A percentile compares a stretch with the other conserved stretches of the same genome.
phyloP scores from a whole-genome alignment of 352 stramenopile genomes.

The Globisporangium camurandrum region DNA sequence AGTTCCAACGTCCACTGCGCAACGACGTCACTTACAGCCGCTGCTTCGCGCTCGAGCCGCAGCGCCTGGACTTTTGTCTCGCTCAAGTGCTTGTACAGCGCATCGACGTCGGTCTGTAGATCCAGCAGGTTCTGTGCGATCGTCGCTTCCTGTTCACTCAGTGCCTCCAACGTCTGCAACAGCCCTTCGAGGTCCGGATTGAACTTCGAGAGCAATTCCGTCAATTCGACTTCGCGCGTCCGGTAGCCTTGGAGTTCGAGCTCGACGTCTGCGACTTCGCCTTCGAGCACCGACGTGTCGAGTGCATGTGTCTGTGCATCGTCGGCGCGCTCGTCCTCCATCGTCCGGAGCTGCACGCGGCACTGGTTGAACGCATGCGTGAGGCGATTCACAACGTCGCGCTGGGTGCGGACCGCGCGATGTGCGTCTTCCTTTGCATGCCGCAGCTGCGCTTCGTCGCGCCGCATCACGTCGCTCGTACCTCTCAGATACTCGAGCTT shows the following conservation, averaged over 20 bases:
- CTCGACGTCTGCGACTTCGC: slow-evolving; percentile 46
- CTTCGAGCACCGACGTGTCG: slow-evolving; percentile 68
- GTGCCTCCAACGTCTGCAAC: slow-evolving; percentile 46
- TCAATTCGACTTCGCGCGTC: slow-evolving; percentile 38
- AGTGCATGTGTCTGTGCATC: slow-evolving; percentile 53
- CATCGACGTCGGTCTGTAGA: slow-evolving; percentile 53
- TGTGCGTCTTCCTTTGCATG: slow-evolving; percentile 37
- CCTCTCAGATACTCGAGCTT: slow-evolving; percentile 40
- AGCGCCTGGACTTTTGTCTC: slow-evolving; percentile 67
- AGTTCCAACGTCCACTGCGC: slow-evolving; percentile 44
- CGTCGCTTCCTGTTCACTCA: slow-evolving; percentile 36
- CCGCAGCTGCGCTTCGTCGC: slow-evolving; percentile 38
- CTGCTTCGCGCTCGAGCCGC: slow-evolving; percentile 46
- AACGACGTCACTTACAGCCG: slow-evolving; percentile 34
- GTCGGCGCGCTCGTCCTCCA: slow-evolving; percentile 68
- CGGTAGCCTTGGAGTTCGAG: slow-evolving; percentile 36
- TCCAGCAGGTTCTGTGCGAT: slow-evolving; percentile 45
- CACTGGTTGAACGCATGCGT: slow-evolving; percentile 47
- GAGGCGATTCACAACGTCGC: slow-evolving; percentile 50
- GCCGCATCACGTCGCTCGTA: slow-evolving; percentile 36
- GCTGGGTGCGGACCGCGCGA: slow-evolving; percentile 31
- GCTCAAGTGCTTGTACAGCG: slow-evolving; percentile 66
- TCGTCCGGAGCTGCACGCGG: slow-evolving; percentile 39
- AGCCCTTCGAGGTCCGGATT: slow-evolving; percentile 66
- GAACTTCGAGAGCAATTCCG: slow-evolving; percentile 47